A percentile compares a stretch with the other conserved stretches of the same genome.
Evolutionary conservation across 768 basidiomycete genomes (phyloP).

Genomic region (Kwoniella dejecticola): DNA sequence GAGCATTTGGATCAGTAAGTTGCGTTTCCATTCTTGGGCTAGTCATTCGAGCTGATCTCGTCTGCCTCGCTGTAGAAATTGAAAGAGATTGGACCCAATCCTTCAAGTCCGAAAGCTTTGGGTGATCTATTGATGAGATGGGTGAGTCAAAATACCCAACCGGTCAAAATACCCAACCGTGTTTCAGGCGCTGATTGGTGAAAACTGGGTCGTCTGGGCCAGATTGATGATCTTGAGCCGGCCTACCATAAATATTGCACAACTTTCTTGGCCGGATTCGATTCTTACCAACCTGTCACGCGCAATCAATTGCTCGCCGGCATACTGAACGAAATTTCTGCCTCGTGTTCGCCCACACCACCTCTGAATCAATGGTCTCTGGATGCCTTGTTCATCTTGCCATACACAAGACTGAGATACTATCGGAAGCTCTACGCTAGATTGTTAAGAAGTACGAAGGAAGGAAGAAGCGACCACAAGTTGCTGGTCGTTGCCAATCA

Average conservation of each 20-base stretch:
- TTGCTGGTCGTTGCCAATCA: conserved; percentile 78
- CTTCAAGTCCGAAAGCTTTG: conserved; percentile 86
- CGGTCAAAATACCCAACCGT: no score
- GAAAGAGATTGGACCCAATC: conserved; percentile 89
- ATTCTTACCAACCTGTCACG: conserved; percentile 76
- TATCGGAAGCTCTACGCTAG: conserved; percentile 87
- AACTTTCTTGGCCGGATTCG: conserved; percentile 75
- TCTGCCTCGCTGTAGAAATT: conserved; percentile 66
- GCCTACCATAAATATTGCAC: conserved; percentile 82
- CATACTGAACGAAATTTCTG: conserved; percentile 71
- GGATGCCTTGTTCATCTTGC: conserved; percentile 83
- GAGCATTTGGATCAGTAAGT: conserved; percentile 71
- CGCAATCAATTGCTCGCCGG: conserved; percentile 70
- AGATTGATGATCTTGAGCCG: conserved; percentile 89
- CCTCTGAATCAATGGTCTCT: conserved; percentile 67
- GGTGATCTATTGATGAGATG: conserved; percentile 96
- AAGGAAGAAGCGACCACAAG: conserved; percentile 82
- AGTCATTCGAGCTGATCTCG: neutral
- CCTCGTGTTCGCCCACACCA: conserved; percentile 64
- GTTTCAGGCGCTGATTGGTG: conserved; percentile 10
- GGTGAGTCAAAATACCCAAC: conserved; percentile 63
- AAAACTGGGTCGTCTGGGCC: no score
- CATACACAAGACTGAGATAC: conserved; percentile 80
- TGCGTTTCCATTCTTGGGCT: neutral
- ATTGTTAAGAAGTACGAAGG: conserved; percentile 79